These are phyloP conservation scores for Asterionellopsis glacialis DNA, from an alignment of 108 stramenopile genomes.

Conservation along the genomic window DNA sequence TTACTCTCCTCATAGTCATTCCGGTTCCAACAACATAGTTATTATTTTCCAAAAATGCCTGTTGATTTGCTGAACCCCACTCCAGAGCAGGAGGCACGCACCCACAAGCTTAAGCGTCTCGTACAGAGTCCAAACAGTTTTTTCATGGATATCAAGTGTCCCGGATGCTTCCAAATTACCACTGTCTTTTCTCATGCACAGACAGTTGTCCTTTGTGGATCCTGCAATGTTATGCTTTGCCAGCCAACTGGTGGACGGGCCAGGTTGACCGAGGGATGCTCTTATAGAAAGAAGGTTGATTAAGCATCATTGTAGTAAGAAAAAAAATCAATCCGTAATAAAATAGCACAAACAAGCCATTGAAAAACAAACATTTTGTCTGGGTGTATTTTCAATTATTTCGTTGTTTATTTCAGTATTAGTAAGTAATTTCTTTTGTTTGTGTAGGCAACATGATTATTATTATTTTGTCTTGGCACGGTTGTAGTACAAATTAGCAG, in stretches of 20 bases:
- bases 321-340: slow-evolving; percentile 11
- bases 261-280: slow-evolving; percentile 98
- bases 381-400: background rate
- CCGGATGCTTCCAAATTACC: slow-evolving; percentile 99
- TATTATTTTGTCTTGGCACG: slow-evolving; percentile 3
- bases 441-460: no score
- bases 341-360: background rate
- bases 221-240: slow-evolving; percentile 96
- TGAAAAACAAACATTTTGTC: background rate
- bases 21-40: background rate
- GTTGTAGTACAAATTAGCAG: slow-evolving; percentile 34
- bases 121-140: slow-evolving; percentile 98
- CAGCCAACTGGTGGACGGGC: slow-evolving; percentile 98
- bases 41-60: slow-evolving; percentile 73
- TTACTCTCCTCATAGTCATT: no score
- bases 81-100: slow-evolving; percentile 85
- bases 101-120: slow-evolving; percentile 99
- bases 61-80: slow-evolving; percentile 95
- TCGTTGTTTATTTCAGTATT: no score
- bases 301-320: slow-evolving; percentile 42
- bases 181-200: slow-evolving; percentile 92
- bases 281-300: slow-evolving; percentile 98
- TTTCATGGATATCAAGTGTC: slow-evolving; percentile 99
- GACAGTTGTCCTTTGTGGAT: slow-evolving; percentile 95
- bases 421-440: no score